Conservation (phyloP, 352 stramenopile species). For the Phytopythium cucurbitacearum region DNA sequence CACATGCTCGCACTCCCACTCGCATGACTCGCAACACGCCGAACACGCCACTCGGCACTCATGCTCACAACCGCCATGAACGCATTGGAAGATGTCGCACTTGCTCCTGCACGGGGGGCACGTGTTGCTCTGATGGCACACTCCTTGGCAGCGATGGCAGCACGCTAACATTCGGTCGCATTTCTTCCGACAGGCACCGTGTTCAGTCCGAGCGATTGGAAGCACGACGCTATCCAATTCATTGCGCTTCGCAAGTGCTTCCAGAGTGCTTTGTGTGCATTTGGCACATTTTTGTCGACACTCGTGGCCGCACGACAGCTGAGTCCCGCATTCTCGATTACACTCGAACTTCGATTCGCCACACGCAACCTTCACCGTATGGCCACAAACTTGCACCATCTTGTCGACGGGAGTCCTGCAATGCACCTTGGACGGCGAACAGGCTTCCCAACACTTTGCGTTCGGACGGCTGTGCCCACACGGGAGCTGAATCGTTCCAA, state of each 20-base stretch:
- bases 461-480: conserved; percentile 50
- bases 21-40: conserved; percentile 67
- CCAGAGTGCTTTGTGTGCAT: conserved; percentile 29
- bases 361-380: conserved; percentile 20
- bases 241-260: conserved; percentile 9
- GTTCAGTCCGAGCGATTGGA: conserved; percentile 28
- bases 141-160: conserved; percentile 47
- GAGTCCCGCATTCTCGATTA: conserved; percentile 13
- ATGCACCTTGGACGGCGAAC: conserved; percentile 12
- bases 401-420: conserved; percentile 26
- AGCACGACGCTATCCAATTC: conserved; percentile 11
- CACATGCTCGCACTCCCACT: conserved; percentile 63
- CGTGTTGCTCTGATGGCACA: conserved; percentile 42
- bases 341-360: conserved; percentile 17
- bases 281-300: conserved; percentile 29
- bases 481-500: conserved; percentile 33
- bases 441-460: conserved; percentile 20
- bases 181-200: conserved; percentile 46
- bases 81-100: conserved; percentile 50
- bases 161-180: conserved; percentile 65
- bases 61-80: conserved; percentile 56
- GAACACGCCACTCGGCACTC: conserved; percentile 42
- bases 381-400: conserved; percentile 23
- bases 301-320: conserved; percentile 31
- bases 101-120: conserved; percentile 52